Base-by-base conservation (phyloP, 2,329 filamentous ascomycete genomes). In the Trichoderma sp. region DNA sequence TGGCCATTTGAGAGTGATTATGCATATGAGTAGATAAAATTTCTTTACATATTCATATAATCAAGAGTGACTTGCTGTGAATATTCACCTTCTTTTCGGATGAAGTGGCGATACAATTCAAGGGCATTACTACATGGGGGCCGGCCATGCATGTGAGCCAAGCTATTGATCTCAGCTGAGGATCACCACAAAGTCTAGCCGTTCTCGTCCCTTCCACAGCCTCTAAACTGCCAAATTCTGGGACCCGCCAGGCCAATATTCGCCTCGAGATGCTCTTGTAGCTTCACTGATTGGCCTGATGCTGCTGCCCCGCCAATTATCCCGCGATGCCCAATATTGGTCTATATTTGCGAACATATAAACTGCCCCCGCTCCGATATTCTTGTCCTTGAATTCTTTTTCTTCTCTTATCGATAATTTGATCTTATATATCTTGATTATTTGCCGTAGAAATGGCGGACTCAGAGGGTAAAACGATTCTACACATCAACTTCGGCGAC, bases 251-350 rank as follows among this genome's bases (percentile, higher is more conserved):
- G n/a, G 9, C 43, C 43, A 50, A 50, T 50, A 50, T 50, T 20
- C 17, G 1, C 43, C 6, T 15, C 8, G 30, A 34, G 50, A 59
- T 34, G 34, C n/a, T 30, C 20, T 17, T 47, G 20, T 28, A 26
- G 39, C 57, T 15, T 53, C 28, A 47, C 3, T 69, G 67, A 69
- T 69, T 69, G 67, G 67, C 30, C 57, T 69, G 67, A 39, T n/a
- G 67, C 39, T 30, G 67, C 15, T 17, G 67, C 39, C 67, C 67
- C 67, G 57, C 67, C 57, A 62, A 36, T 28, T 4, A 62, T 23
- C 26, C 39, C 36, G 66, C 36, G 36, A 61, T 68, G 39, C 11
- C n/a, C 15, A 23, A n/a, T 32, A 47, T 50, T 17, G 66, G 50
- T 66, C 23, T 64, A 1, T 26, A 28, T n/a, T 2, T 55, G 15